phyloP scores from a whole-genome alignment of 352 stramenopile genomes.

The Phytophthora hibernalis region DNA sequence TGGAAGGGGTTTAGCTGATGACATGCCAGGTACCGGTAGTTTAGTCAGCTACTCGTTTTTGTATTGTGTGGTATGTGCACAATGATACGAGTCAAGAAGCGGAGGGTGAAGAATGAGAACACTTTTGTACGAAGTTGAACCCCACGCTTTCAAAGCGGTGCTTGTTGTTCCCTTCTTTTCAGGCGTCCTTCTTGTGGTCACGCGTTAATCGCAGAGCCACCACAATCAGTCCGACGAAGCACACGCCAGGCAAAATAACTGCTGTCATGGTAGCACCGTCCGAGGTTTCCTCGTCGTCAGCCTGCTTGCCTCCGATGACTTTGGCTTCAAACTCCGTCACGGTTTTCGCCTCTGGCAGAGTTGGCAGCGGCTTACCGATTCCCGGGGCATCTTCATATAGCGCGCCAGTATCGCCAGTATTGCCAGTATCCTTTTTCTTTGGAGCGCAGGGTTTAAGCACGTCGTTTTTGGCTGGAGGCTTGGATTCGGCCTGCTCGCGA shows the following conservation, averaged over 20 bases:
- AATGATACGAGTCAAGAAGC: slow-evolving; percentile 12
- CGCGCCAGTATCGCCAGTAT: slow-evolving; percentile 35
- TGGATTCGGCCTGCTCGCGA: slow-evolving; percentile 50
- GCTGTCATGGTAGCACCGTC: slow-evolving; percentile 30
- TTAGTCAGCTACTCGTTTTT: slow-evolving; percentile 26
- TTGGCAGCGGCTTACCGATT: slow-evolving; percentile 58
- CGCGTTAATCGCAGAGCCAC: slow-evolving; percentile 65
- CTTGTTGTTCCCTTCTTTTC: slow-evolving; percentile 16
- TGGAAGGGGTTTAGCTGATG: slow-evolving; percentile 48
- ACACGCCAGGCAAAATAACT: slow-evolving; percentile 57
- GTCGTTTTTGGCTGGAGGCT: slow-evolving; percentile 42
- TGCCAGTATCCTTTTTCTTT: slow-evolving; percentile 59
- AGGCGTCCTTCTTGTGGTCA: slow-evolving; percentile 83
- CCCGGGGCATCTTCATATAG: slow-evolving; percentile 68
- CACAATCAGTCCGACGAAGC: slow-evolving; percentile 59
- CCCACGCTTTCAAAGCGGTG: slow-evolving; percentile 5
- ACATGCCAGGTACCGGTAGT: slow-evolving; percentile 10
- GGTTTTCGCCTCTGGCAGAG: slow-evolving; percentile 35
- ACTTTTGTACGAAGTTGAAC: slow-evolving; percentile 26
- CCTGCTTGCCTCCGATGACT: slow-evolving; percentile 44
- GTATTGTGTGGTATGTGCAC: slow-evolving; percentile 19
- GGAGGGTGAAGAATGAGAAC: slow-evolving; percentile 15
- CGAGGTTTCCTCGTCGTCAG: slow-evolving; percentile 28
- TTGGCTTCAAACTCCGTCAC: slow-evolving; percentile 49
- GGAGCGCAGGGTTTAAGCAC: slow-evolving; percentile 74